Evolutionary conservation across 768 basidiomycete species (phyloP), one percentile per base, ranked within the genome.

Genomic region (Psilocybe cubensis): DNA sequence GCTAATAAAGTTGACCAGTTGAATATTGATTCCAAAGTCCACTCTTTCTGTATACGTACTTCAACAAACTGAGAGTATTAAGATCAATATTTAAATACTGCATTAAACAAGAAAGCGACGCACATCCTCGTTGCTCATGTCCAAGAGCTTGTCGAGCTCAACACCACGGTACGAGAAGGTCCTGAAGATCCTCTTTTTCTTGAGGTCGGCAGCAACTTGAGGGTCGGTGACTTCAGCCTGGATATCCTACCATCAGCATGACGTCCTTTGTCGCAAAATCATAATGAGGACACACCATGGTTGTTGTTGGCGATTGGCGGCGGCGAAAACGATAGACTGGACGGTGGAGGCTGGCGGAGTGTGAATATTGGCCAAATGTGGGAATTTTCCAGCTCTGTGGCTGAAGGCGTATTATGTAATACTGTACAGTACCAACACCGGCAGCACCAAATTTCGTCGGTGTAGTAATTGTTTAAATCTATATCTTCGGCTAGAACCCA

Each of bases 101-200:
- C 21, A 23, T 33, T 50, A 49, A 40, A 18, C n/a, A 10, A 43
- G 47, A 17, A 27, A 38, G 23, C 38, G 8, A 84, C 91, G 66
- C 74, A 96, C 95, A 70, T 95, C 94, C 73, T 98, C 96, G 66
- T 96, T 98, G 81, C 78, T 85, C 81, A 99, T 75, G 76, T 99
- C 97, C 67, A 99, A 81, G 74, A 98, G 92, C 79, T 97, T 94
- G 74, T 98, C 95, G 67, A 99, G 92, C 83, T 96, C 96, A 68
- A 99, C 79, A 68, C 97, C 97, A 70, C 97, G 92, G 87, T 95
- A 99, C 31, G 92, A 92, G 83, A 96, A 98, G 69, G 96, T 98
- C 71, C 94, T 92, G 91, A 98, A 98, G 57, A 94, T 96, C 71
- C 97, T 83, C 87, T 88, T 95, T 84, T 95, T 96, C 90, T 97